Conservation (phyloP, 108 stramenopile species). For the Parietichytrium sp. region DNA sequence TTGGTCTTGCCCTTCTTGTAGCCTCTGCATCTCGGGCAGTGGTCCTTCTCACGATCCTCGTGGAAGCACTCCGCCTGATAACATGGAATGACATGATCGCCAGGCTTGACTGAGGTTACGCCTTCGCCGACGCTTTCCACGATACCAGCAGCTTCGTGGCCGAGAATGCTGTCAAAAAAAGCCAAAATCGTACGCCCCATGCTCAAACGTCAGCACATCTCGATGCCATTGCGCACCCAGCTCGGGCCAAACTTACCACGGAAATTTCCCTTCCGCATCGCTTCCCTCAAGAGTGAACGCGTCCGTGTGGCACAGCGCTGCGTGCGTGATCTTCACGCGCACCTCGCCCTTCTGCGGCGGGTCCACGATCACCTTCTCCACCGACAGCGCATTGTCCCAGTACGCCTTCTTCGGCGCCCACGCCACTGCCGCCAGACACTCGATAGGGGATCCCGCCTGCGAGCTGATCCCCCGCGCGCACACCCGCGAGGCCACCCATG, state of each 20-base stretch:
- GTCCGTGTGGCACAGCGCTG: conserved; percentile 89
- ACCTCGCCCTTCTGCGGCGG: conserved; percentile 78
- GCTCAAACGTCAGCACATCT: too few relatives aligned
- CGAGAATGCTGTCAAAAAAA: conserved; percentile 73
- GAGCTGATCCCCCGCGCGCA: too few relatives aligned
- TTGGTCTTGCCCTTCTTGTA: conserved; percentile 81
- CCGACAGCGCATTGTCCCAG: conserved; percentile 58
- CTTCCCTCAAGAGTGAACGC: conserved; percentile 80
- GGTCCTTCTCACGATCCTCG: neutral
- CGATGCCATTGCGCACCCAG: too few relatives aligned
- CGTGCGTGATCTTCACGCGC: conserved; percentile 80
- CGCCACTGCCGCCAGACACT: conserved; percentile 81
- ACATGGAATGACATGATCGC: conserved; percentile 79
- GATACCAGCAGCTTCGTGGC: conserved; percentile 73
- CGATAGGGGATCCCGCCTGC: conserved; percentile 74
- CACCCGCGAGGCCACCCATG: too few relatives aligned
- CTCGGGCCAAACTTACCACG: too few relatives aligned
- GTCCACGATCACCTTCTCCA: conserved; percentile 82
- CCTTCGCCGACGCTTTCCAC: conserved; percentile 82
- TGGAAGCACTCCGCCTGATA: conserved; percentile 74
- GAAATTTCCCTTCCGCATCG: conserved; percentile 86
- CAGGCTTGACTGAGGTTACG: conserved; percentile 71
- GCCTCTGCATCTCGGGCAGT: conserved; percentile 70
- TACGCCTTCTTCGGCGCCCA: conserved; percentile 65
- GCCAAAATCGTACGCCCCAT: too few relatives aligned